Conservation (phyloP, 2,329 filamentous ascomycete species). For the Penicillium psychrosexuale region DNA sequence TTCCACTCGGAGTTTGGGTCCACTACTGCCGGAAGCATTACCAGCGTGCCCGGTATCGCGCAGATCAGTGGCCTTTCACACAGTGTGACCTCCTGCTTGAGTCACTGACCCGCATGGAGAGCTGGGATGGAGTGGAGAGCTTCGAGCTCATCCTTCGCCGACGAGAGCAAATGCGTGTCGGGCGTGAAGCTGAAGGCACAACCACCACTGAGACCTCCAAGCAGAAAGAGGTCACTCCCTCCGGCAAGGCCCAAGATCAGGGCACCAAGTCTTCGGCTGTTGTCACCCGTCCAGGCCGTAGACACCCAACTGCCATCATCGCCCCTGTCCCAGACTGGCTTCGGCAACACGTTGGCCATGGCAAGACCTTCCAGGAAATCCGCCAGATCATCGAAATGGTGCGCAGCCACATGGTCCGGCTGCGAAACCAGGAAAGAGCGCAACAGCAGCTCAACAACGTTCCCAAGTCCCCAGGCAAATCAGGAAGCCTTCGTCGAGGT, state of each 20-base stretch:
- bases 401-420: conserved; percentile 17
- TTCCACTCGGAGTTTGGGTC: conserved; percentile 69
- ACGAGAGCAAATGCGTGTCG: conserved; percentile 40
- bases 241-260: not conserved
- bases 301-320: conserved; percentile 27
- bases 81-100: conserved; percentile 63
- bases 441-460: conserved; percentile 1
- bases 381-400: conserved; percentile 27
- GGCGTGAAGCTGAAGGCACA: conserved; percentile 15
- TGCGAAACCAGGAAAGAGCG: conserved; percentile 6
- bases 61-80: conserved; percentile 53
- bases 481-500: not conserved
- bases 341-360: conserved; percentile 17
- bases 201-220: conserved; percentile 42
- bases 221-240: conserved; percentile 48
- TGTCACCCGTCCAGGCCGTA: conserved; percentile 8
- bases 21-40: conserved; percentile 80
- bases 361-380: conserved; percentile 33
- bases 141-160: conserved; percentile 53
- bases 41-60: conserved; percentile 70
- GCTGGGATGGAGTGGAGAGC: conserved; percentile 58
- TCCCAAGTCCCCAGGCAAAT: not conserved
- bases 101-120: conserved; percentile 61
- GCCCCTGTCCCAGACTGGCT: conserved; percentile 38
- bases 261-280: not conserved